Evolutionary conservation across 345 rosid species (phyloP).

Genomic region (Salix arbutifolia): DNA sequence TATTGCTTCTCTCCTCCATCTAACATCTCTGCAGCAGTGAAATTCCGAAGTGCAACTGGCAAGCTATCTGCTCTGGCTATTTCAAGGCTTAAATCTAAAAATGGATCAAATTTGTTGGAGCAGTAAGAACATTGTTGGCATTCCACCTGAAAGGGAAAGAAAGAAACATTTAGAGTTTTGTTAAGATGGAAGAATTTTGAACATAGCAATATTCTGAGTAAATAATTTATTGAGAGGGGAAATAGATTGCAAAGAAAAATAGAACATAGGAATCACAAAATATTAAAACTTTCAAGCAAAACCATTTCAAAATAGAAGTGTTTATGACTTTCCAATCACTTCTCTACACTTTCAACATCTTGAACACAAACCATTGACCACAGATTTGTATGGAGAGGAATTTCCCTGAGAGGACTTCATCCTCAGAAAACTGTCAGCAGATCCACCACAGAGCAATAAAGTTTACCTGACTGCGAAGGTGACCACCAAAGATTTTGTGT

Average conservation of each 20-base stretch:
- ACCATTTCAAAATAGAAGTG: neutral
- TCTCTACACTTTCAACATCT: neutral
- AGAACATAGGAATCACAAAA: neutral
- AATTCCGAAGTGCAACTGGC: slow-evolving; percentile 64
- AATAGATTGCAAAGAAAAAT: neutral
- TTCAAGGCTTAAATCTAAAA: slow-evolving; percentile 87
- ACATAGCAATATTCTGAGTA: neutral
- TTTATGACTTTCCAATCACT: neutral
- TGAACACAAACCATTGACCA: neutral
- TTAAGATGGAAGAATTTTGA: neutral
- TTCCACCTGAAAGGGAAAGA: slow-evolving; percentile 45
- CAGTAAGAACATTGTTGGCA: slow-evolving; percentile 71
- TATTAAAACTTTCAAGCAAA: neutral
- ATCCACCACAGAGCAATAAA: neutral
- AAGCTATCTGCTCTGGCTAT: slow-evolving; percentile 75
- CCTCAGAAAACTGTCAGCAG: neutral
- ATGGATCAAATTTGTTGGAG: slow-evolving; percentile 86
- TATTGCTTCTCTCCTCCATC: slow-evolving; percentile 92
- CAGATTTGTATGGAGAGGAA: neutral
- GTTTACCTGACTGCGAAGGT: slow-evolving; percentile 79
- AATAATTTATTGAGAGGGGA: neutral
- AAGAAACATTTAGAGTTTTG: neutral
- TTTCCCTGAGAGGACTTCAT: neutral
- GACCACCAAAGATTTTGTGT: slow-evolving; percentile 94
- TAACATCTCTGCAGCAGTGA: slow-evolving; percentile 67